Evolutionary conservation across 2,329 filamentous ascomycete species (phyloP).

Genomic region (Lasiodiplodia citricola): DNA sequence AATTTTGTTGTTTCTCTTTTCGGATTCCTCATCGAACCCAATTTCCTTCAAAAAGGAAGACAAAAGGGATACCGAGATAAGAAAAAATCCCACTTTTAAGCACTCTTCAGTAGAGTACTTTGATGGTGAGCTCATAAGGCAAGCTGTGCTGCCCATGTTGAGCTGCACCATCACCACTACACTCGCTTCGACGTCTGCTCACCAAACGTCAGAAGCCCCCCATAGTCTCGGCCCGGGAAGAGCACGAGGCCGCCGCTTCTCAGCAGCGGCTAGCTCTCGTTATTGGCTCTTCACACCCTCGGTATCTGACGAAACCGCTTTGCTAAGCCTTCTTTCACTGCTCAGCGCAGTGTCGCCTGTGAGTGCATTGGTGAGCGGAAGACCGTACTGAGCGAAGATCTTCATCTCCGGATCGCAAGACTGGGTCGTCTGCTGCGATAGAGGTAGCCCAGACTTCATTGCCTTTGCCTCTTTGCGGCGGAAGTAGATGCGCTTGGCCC

Average conservation of each 20-base stretch:
- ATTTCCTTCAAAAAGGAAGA: not conserved
- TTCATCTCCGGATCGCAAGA: not conserved
- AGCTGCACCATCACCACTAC: not conserved
- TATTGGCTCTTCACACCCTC: not conserved
- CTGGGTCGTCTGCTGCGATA: not conserved
- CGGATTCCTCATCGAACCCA: not conserved
- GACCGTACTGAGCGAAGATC: not conserved
- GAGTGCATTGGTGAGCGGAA: not conserved
- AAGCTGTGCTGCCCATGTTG: not conserved
- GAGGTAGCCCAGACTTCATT: not conserved
- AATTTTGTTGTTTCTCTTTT: not conserved
- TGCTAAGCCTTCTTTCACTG: not conserved
- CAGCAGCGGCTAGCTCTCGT: conserved; percentile 10
- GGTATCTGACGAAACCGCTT: not conserved
- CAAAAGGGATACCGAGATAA: not conserved
- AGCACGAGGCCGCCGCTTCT: conserved; percentile 6
- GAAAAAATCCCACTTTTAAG: not conserved
- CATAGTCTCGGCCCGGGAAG: not conserved
- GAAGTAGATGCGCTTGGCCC: conserved; percentile 60
- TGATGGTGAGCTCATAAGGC: not conserved
- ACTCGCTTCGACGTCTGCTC: not conserved
- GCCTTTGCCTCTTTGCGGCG: conserved; percentile 24
- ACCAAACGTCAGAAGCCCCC: conserved; percentile 4
- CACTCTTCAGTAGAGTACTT: not conserved
- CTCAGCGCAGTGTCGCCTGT: not conserved